A percentile compares a stretch with the other conserved stretches of the same genome.
Conservation (phyloP, 352 stramenopile species). For the Phytopythium kandeliae region DNA sequence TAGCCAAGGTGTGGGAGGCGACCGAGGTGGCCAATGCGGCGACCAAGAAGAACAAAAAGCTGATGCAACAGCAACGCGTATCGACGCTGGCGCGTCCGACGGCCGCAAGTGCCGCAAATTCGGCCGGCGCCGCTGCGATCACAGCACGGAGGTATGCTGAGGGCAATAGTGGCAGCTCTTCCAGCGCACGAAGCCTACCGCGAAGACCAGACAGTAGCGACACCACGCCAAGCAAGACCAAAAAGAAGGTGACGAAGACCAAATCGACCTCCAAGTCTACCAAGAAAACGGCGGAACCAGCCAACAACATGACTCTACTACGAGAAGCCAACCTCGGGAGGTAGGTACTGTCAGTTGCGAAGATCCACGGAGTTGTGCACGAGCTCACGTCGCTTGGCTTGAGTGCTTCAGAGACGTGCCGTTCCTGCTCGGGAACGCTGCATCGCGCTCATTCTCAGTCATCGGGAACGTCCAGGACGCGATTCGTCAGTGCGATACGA, state of each 20-base stretch:
- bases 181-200: background rate
- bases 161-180: background rate
- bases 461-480: conserved; percentile 70
- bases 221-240: conserved; percentile 11
- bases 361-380: too few relatives aligned
- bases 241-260: conserved; percentile 33
- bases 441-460: conserved; percentile 58
- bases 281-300: background rate
- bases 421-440: conserved; percentile 57
- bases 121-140: conserved; percentile 11
- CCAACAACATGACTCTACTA: conserved; percentile 57
- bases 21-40: conserved; percentile 47
- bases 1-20: conserved; percentile 54
- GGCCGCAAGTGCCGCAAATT: conserved; percentile 43
- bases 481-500: conserved; percentile 61
- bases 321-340: conserved; percentile 62
- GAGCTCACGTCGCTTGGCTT: background rate
- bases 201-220: conserved; percentile 7
- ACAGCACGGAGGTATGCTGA: background rate
- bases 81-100: conserved; percentile 48
- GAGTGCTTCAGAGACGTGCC: conserved; percentile 38
- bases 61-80: conserved; percentile 38
- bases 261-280: conserved; percentile 3
- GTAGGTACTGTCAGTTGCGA: conserved; percentile 19
- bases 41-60: conserved; percentile 51